Conservation (phyloP, 805 yeast genomes). For the Kluyveromyces siamensis region DNA sequence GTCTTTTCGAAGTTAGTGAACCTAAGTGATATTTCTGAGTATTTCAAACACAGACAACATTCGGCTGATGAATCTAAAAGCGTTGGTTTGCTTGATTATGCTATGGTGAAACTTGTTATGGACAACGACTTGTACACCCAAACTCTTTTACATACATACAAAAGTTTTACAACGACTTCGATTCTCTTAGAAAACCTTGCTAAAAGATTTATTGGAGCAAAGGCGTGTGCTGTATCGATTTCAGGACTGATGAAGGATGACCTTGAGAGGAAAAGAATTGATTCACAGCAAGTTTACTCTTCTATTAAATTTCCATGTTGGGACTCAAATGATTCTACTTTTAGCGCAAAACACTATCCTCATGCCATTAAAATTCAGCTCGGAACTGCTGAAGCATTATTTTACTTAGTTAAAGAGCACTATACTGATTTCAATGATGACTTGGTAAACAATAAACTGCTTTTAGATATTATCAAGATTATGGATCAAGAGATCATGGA, state of each 20-base stretch:
- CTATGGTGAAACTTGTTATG: conserved; percentile 41
- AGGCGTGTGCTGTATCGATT: conserved; percentile 50
- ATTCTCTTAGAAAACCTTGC: conserved; percentile 44
- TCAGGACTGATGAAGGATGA: conserved; percentile 23
- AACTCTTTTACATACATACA: conserved; percentile 61
- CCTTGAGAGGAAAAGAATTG: conserved; percentile 8
- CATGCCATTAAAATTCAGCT: conserved; percentile 70
- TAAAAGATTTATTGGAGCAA: conserved; percentile 51
- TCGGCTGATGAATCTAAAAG: conserved; percentile 4
- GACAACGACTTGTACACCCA: conserved; percentile 56
- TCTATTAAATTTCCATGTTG: conserved; percentile 50
- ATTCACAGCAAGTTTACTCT: conserved; percentile 5
- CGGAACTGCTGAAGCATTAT: conserved; percentile 70
- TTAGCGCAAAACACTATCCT: conserved; percentile 50
- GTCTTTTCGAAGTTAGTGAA: conserved; percentile 42
- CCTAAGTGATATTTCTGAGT: conserved; percentile 35
- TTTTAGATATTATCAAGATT: conserved; percentile 55
- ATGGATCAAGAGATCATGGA: conserved; percentile 56
- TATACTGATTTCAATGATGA: conserved; percentile 71
- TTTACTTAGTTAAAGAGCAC: conserved; percentile 61
- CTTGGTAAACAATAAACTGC: conserved; percentile 44
- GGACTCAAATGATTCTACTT: conserved; percentile 33
- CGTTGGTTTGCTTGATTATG: conserved; percentile 30
- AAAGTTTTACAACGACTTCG: conserved; percentile 54
- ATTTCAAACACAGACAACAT: conserved; percentile 13